Base-by-base conservation (phyloP, 2,329 filamentous ascomycete species). In the Diplodia corticola region DNA sequence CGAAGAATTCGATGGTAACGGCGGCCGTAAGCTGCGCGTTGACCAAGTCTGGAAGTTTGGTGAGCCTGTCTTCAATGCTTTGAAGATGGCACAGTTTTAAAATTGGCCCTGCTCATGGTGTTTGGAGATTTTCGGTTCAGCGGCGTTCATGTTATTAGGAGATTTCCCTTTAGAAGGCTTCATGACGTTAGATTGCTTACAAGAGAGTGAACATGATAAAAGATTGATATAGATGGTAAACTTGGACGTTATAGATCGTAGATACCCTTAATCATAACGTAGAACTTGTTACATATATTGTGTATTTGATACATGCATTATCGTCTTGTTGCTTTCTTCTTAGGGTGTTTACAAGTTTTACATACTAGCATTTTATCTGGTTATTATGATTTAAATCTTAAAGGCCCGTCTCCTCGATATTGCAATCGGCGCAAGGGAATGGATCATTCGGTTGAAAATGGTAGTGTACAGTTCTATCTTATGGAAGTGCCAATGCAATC, bases 21-120 rank as follows among this genome's bases (percentile, higher is more conserved):
- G 81, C 2, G 74, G 80, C 82, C 12, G 77, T 68, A 83, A 82
- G 67, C 78, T 94, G 48, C 80, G 84, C 12, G 82, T 93, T n/a
- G 88, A 91, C 67, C 86, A 91, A 77, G 90, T 92, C 22, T 93
- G 90, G 90, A 93, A 93, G 78, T 92, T 92, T 80, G 90, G 91
- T 20, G 35, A 61, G 37, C 35, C 28, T 3, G 64, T 54, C 17
- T 66, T 53, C 48, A 24, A 65, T n/a, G 20, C 28, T 20, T n/a
- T 49, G 40, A 50, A 49, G 44, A 50, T 20, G 28, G 44, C 44
- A 33, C 49, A 28, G 26, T 28, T 53, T 28, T 28, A 24, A 28
- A 15, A 30, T n/a, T 30, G 24, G 17, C n/a, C 1, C 17, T 28
- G 10, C 49, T 33, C 13, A 20, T 35, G 30, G 30, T n/a, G 30